phyloP scores from a whole-genome alignment of 2,329 filamentous ascomycete species.

The Coniosporium tulheliwenetii region DNA sequence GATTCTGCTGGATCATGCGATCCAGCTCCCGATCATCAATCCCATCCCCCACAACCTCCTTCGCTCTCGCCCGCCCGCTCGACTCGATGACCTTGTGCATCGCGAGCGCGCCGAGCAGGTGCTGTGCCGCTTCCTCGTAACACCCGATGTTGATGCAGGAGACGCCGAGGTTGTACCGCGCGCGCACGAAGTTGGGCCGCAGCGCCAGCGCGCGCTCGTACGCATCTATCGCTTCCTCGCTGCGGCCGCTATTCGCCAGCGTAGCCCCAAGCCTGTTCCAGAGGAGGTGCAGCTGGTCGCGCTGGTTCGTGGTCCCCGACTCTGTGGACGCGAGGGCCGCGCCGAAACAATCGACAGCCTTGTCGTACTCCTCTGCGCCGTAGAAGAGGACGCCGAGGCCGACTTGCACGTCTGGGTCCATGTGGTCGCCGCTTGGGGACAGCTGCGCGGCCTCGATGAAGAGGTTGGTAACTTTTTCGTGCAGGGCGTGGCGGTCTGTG shows the following conservation, averaged over 20 bases:
- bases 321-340: slow-evolving; percentile 78
- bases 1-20: slow-evolving; percentile 83
- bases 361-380: slow-evolving; percentile 93
- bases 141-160: slow-evolving; percentile 96
- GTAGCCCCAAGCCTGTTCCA: slow-evolving; percentile 97
- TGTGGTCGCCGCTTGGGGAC: slow-evolving; percentile 79
- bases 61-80: slow-evolving; percentile 66
- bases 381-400: slow-evolving; percentile 95
- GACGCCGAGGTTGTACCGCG: slow-evolving; percentile 91
- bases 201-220: slow-evolving; percentile 86
- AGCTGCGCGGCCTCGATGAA: slow-evolving; percentile 90
- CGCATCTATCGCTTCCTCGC: slow-evolving; percentile 90
- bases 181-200: slow-evolving; percentile 91
- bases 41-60: slow-evolving; percentile 57
- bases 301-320: slow-evolving; percentile 67
- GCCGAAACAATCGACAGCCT: slow-evolving; percentile 96
- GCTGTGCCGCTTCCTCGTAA: slow-evolving; percentile 80
- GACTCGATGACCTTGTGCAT: slow-evolving; percentile 94
- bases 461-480: slow-evolving; percentile 76
- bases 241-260: slow-evolving; percentile 82
- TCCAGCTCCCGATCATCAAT: slow-evolving; percentile 62
- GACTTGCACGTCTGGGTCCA: slow-evolving; percentile 97
- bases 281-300: slow-evolving; percentile 76
- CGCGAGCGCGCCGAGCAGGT: slow-evolving; percentile 76
- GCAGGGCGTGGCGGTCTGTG: slow-evolving; percentile 78